Base-by-base conservation (phyloP, 1,139 yeast species). In the Taiozyma onychis region DNA sequence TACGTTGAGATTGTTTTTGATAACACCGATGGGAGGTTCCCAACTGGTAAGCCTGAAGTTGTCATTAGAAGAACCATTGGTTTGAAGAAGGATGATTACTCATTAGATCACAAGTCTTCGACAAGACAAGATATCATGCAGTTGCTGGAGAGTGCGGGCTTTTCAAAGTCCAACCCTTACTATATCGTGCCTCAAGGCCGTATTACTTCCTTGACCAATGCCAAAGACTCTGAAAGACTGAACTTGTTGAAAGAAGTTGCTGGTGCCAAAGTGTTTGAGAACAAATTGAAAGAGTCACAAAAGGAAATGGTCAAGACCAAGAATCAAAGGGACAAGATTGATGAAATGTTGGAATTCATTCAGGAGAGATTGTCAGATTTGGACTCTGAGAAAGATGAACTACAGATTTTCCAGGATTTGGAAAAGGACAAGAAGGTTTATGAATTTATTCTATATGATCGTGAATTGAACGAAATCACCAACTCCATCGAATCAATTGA, bases 121-220 rank as follows among this genome's bases (percentile, higher is more conserved):
- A 84, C 95, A 3, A 80, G 90, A 60, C 76, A 88, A 2, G 98
- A 91, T 64, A 78, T 91, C 21, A 83, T 85, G 82, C 86, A 88
- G 57, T 69, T 89, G 55, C 73, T 95, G 43, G 98, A 93, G 66
- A 84, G 89, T 61, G 96, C 97, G 0, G 99, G 99, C 0, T 90
- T 93, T 63, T 87, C 96, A 1, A 77, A 88, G 53, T 83, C 91
- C 4, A 91, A 90, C 57, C 97, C 98, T 0, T 93, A 91, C 67
- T 93, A 93, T 66, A 91, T 93, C 60, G 99, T 93, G 4, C 99
- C 99, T 0, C 99, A 93, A 67, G 99, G 99, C 16, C 77, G 88
- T 59, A 88, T 90, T 60, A 83, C 91, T 0, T 77, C 86, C 1
- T 74, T 93, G 53, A 93, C 99, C 0, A 90, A 90, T 64, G 93